These are phyloP conservation scores for Neurospora sp. DNA, from an alignment of 2,329 filamentous ascomycete species.

Conservation along the genomic window DNA sequence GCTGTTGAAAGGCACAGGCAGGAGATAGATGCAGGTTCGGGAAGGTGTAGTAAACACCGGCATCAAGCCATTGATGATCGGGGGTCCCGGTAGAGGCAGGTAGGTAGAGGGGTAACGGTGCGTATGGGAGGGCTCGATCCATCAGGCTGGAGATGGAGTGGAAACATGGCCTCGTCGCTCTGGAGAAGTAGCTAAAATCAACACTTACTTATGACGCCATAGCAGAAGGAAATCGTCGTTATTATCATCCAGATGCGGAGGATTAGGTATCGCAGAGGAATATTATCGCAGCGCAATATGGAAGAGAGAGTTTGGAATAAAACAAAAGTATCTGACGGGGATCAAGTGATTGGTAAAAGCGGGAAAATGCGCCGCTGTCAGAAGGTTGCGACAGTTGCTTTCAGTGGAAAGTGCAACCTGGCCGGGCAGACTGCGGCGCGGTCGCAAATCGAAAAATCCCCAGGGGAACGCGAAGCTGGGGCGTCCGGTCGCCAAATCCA, in stretches of 20 bases:
- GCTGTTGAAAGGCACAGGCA: not conserved
- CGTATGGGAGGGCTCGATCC: not conserved
- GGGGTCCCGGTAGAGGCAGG: not conserved
- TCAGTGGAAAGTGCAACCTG: not conserved
- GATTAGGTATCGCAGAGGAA: not conserved
- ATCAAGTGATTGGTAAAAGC: not conserved
- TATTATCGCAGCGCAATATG: not conserved
- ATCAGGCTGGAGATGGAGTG: not conserved
- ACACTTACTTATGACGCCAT: not conserved
- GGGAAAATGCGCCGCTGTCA: not conserved
- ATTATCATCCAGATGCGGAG: not conserved
- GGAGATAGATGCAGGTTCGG: not conserved
- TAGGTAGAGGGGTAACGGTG: not conserved
- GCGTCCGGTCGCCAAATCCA: slow-evolving; percentile 25
- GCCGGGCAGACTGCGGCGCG: slow-evolving; percentile 6
- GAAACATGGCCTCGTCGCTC: not conserved
- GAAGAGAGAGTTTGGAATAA: not conserved
- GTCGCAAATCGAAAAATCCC: slow-evolving; percentile 17
- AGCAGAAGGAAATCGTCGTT: not conserved
- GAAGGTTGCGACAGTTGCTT: not conserved
- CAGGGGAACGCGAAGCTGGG: slow-evolving; percentile 21
- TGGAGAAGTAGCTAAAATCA: not conserved
- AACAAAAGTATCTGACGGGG: not conserved
- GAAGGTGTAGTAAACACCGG: not conserved
- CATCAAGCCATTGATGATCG: not conserved